phyloP scores from a whole-genome alignment of 148 eudicot genomes.

The Cornus florida region DNA sequence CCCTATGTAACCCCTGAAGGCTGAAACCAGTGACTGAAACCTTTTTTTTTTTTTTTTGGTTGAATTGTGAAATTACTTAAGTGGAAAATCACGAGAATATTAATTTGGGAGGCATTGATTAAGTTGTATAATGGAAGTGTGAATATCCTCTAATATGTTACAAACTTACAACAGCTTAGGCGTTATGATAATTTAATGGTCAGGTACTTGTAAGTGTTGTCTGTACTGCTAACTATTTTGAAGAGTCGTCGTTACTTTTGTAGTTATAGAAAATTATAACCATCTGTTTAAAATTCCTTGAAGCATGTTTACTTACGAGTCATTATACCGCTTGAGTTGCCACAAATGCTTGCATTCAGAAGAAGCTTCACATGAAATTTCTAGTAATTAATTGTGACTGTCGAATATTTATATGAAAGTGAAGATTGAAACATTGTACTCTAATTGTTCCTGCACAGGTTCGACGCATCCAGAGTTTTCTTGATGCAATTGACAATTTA shows the following conservation, averaged over 20 bases:
- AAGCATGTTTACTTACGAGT: background rate
- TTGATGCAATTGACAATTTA: conserved; percentile 47
- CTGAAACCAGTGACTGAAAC: too few species aligned
- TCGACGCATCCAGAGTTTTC: conserved; percentile 46
- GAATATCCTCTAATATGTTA: background rate
- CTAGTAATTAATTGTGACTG: background rate
- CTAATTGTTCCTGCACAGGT: conserved; percentile 33
- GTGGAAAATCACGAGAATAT: too few species aligned
- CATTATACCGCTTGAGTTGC: background rate
- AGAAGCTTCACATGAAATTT: background rate
- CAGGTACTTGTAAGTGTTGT: too few species aligned
- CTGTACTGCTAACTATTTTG: too few species aligned
- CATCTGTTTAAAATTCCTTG: background rate
- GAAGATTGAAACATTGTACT: background rate
- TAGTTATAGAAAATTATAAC: too few species aligned
- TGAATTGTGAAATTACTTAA: too few species aligned
- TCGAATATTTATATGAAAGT: background rate
- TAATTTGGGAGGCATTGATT: too few species aligned
- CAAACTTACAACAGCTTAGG: background rate
- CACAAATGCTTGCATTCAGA: background rate
- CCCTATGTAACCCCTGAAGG: too few species aligned
- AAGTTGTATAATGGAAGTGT: background rate
- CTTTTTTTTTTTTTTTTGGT: too few species aligned
- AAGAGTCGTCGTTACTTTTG: too few species aligned
- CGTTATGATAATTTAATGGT: background rate